Conservation (phyloP, 2,329 filamentous ascomycete species). For the Ophiostoma australiae region DNA sequence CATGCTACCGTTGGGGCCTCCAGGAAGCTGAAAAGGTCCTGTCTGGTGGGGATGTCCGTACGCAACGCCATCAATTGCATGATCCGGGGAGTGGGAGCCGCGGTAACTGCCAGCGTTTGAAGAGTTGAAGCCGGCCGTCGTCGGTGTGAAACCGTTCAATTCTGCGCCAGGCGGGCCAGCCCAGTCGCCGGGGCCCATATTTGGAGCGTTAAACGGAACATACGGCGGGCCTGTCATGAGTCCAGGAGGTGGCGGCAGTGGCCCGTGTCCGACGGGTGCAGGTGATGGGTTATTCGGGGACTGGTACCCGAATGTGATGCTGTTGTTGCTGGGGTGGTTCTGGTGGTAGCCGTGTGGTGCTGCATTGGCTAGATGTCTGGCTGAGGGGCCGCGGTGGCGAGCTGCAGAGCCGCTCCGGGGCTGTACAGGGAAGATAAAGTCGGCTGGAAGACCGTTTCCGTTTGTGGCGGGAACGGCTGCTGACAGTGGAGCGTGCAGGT, state of each 20-base stretch:
- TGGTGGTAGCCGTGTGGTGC: conserved; percentile 40
- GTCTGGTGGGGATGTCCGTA: conserved; percentile 15
- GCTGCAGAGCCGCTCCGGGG: conserved; percentile 7
- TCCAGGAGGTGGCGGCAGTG: conserved; percentile 36
- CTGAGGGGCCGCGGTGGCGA: conserved; percentile 15
- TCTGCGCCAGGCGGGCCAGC: conserved; percentile 21
- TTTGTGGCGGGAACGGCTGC: conserved; percentile 2
- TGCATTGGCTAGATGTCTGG: conserved; percentile 7
- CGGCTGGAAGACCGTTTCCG: conserved; percentile 7
- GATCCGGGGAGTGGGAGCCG: conserved; percentile 45
- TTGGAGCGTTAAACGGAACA: conserved; percentile 19
- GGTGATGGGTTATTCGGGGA: conserved; percentile 57
- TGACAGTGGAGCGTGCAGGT: not conserved
- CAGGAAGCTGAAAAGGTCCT: conserved; percentile 17
- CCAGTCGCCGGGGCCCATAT: conserved; percentile 25
- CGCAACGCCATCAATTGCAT: conserved; percentile 5
- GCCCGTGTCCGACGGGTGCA: conserved; percentile 37
- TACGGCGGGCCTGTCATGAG: conserved; percentile 30
- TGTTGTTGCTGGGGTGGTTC: conserved; percentile 50
- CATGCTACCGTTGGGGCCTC: conserved; percentile 19
- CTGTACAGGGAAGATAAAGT: conserved; percentile 22
- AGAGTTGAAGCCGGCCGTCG: conserved; percentile 45
- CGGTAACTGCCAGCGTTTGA: conserved; percentile 58
- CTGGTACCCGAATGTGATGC: conserved; percentile 53
- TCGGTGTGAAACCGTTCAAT: conserved; percentile 24